A percentile compares a stretch with the other conserved stretches of the same genome.
Conservation (phyloP, 352 stramenopile species). For the Vaucheria bursata region DNA sequence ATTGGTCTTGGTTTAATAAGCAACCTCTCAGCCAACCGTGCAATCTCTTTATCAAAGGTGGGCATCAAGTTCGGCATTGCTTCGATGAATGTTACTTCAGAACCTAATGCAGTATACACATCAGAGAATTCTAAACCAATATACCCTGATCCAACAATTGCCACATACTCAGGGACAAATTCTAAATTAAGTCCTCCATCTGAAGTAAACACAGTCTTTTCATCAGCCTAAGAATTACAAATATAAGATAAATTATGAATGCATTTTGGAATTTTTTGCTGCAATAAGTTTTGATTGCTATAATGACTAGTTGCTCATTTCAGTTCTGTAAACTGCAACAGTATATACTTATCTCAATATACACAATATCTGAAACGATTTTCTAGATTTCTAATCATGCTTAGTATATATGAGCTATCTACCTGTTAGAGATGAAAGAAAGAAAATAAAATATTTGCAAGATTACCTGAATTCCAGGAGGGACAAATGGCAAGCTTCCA, state of each 20-base stretch:
- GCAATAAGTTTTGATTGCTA: too few relatives aligned
- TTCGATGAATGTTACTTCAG: slow-evolving; percentile 69
- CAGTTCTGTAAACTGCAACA: too few relatives aligned
- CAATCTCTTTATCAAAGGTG: slow-evolving; percentile 70
- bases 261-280: too few relatives aligned
- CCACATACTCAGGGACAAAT: slow-evolving; percentile 69
- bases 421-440: too few relatives aligned
- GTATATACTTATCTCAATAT: too few relatives aligned
- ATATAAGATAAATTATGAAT: too few relatives aligned
- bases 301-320: too few relatives aligned
- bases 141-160: slow-evolving; percentile 73
- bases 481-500: slow-evolving; percentile 69
- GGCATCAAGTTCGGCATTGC: slow-evolving; percentile 49
- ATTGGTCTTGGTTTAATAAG: slow-evolving; percentile 66
- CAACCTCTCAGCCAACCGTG: slow-evolving; percentile 65
- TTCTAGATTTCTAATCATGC: too few relatives aligned
- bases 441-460: too few relatives aligned
- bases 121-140: slow-evolving; percentile 78
- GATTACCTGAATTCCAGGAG: slow-evolving; percentile 54
- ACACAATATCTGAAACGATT: too few relatives aligned
- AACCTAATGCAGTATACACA: slow-evolving; percentile 69
- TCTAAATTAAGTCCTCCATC: slow-evolving; percentile 66
- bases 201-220: slow-evolving; percentile 74
- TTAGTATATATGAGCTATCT: too few relatives aligned
- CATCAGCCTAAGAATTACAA: slow-evolving; percentile 60